Percentiles rank a stretch among this genome's conserved stretches.
Evolutionary conservation across 345 rosid species (phyloP).

Genomic region (Kandelia obovata): DNA sequence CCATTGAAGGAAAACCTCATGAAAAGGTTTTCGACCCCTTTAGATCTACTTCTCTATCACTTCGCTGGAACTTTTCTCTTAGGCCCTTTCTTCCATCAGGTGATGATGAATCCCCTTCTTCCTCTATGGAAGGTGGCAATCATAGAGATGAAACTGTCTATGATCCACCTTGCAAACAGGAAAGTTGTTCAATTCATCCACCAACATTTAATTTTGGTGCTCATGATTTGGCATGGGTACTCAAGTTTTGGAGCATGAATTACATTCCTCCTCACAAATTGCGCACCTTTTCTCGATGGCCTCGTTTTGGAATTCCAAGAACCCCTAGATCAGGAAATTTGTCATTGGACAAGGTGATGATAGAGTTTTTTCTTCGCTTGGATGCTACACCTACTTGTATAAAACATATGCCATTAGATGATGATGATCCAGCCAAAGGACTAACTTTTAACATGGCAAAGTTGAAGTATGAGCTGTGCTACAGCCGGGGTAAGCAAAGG

Average conservation of each 20-base stretch:
- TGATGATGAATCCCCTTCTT: slow-evolving; percentile 42
- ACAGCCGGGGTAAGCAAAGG: slow-evolving; percentile 82
- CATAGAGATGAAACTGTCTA: slow-evolving; percentile 28
- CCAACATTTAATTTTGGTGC: slow-evolving; percentile 83
- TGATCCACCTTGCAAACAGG: slow-evolving; percentile 40
- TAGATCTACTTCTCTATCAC: slow-evolving; percentile 92
- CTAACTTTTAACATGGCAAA: slow-evolving; percentile 74
- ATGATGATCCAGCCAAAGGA: slow-evolving; percentile 94
- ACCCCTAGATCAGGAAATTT: slow-evolving; percentile 81
- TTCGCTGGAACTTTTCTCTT: slow-evolving; percentile 82
- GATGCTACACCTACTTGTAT: slow-evolving; percentile 74
- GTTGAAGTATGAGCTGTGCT: slow-evolving; percentile 76
- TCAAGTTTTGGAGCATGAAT: slow-evolving; percentile 78
- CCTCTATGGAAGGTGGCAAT: slow-evolving; percentile 34
- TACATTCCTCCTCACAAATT: slow-evolving; percentile 91
- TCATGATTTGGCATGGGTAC: slow-evolving; percentile 93
- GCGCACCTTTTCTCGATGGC: slow-evolving; percentile 85
- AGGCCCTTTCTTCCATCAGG: slow-evolving; percentile 43
- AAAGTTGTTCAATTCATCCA: slow-evolving; percentile 35
- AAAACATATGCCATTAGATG: slow-evolving; percentile 71
- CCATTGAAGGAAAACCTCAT: slow-evolving; percentile 73
- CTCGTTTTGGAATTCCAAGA: slow-evolving; percentile 92
- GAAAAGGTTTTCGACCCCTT: slow-evolving; percentile 87
- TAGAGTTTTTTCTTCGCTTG: slow-evolving; percentile 87
- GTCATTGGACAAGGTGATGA: slow-evolving; percentile 92